Evolutionary conservation across 192 early-diverging fungal genomes (phyloP), one percentile per base, ranked within the genome.

Genomic region (Lobulomyces angularis): DNA sequence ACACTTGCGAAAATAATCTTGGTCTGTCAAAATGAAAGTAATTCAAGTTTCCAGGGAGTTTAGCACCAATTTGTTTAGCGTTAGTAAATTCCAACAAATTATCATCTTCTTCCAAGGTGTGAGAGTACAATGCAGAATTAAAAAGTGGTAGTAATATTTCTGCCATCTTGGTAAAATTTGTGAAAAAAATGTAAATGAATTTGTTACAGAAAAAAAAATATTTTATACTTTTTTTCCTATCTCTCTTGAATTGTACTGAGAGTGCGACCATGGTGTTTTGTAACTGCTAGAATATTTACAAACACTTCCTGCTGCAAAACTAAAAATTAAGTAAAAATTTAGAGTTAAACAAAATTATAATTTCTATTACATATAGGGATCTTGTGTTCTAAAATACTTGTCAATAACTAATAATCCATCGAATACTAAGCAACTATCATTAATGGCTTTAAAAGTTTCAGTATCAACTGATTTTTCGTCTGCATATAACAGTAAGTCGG

Each of bases 21-120:
- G 71, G 71, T 37, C 48, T 36, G 35, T 74, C 63, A 35, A 61
- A 70, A 41, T 67, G 58, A 29, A 71, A 57, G 40, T 62, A 74
- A 14, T 52, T 36, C 31, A 32, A 12, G 31, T 32, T 32, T 25
- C 61, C 64, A 5, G 69, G 64, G 6, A 71, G 48, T 0, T 37
- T 5, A 2, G 61, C 64, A 16, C 46, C 35, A 2, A 52, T 39
- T 38, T 67, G 60, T 36, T 63, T 64, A 14, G 57, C 47, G 20
- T 46, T 35, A 16, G 20, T 21, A 46, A 66, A 62, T 25, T 43
- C 25, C 4, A 64, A 37, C 3, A 62, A 29, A 34, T 35, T 26
- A 24, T 45, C 43, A 21, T 52, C 34, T 8, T 48, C 20, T n/a
- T 23, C 40, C 8, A 17, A 21, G 28, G 48, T 37, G 5, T 24